Evolutionary conservation across 768 basidiomycete species (phyloP), one percentile per base, ranked within the genome.

Genomic region (Suillus brevipes): DNA sequence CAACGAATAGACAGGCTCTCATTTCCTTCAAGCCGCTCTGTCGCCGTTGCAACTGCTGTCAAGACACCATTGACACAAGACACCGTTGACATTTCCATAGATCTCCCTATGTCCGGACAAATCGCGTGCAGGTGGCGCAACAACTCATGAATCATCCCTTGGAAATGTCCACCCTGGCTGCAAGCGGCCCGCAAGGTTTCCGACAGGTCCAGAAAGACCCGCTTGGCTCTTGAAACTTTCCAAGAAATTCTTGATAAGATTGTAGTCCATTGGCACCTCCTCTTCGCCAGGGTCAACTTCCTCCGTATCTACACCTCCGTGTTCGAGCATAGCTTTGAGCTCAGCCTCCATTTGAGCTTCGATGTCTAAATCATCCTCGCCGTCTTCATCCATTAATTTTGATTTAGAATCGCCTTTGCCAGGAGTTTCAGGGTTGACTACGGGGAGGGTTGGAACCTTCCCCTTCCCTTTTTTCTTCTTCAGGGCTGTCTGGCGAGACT

Each of bases 221-320:
- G 75, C 91, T 73, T 99, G 97, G 67, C 89, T 89, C 74, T 93
- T 94, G 82, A 94, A 98, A 77, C 95, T 97, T 80, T 97, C 95
- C 76, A 99, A 77, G 76, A 99, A 95, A 76, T 97, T 97, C 78
- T 94, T 97, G 81, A 99, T 97, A 71, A 99, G 79, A 69, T 89
- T 89, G 76, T 96, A 97, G 75, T 99, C 94, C 72, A 86, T 82
- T 43, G 82, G 77, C n/a, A 69, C 73, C 31, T 77, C 80, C 13
- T 79, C 79, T 3, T 78, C 81, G 36, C 81, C 85, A 28, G 83
- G 87, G n/a, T 87, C 86, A 14, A 83, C 86, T 8, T 82, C 85
- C 71, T 71, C 82, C 50, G 1, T 28, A 69, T 84, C 72, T 58
- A 73, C 80, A 6, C 34, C 53, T 55, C 53, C 53, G 64, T 69